Evolutionary conservation across 495 filamentous ascomycete genomes (phyloP), one percentile per base, ranked within the genome.

Genomic region (Tuber aestivum): DNA sequence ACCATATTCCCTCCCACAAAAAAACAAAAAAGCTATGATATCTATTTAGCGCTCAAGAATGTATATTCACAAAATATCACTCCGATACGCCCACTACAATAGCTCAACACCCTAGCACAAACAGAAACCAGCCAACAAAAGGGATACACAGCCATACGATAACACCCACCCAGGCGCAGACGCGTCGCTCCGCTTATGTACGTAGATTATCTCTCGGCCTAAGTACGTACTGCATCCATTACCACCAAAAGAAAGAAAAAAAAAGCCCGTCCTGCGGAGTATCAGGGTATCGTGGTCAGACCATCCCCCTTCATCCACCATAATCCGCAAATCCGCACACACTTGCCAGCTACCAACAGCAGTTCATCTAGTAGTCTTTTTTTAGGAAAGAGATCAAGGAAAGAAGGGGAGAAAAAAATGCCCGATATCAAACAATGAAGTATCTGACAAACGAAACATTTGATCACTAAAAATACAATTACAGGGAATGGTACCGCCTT

Each of bases 391-490:
- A 65, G 14, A 35, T 18, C 56, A 65, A 20, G 56, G 4, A 65
- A 65, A 65, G 56, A 65, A 65, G 5, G 16, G 14, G 6, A 18
- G 12, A 1, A 65, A 65, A 65, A 35, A 35, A 35, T 32, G 27
- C 27, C 56, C 56, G 56, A 20, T 65, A 65, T 65, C 56, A 65
- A 65, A 35, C 56, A 65, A 65, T 35, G 27, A 20, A 65, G 27
- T 65, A 65, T 65, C 56, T 65, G 56, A 65, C 56, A 65, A 35
- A 65, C 56, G 56, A 65, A 65, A 65, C 27, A 65, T 35, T 65
- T 65, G 56, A 65, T 65, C 56, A 35, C 56, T 65, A 65, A 32
- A 65, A 65, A 65, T 65, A 65, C 56, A 65, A 65, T 65, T 35
- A 35, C 12, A 65, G 27, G 27, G 56, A 65, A 65, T 65, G 56